Evolutionary conservation across 345 rosid species (phyloP).

Genomic region (Eucalyptus erythrocorys): DNA sequence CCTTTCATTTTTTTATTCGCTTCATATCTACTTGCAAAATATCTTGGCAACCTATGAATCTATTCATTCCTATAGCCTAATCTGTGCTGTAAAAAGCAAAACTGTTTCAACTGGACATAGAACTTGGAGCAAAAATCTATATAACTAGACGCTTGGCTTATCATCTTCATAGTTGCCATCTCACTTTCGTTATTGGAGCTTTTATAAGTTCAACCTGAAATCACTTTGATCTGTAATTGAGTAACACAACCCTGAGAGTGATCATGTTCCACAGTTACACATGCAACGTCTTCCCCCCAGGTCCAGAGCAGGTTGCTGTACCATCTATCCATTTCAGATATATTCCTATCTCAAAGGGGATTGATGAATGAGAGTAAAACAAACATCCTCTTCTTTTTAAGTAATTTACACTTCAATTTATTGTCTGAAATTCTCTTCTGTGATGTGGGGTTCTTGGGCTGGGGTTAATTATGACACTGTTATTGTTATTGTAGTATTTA

Average conservation of each 20-base stretch:
- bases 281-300: neutral
- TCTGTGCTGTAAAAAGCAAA: neutral
- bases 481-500: neutral
- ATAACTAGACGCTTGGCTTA: neutral
- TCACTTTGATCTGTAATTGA: neutral
- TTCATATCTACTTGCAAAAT: neutral
- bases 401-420: neutral
- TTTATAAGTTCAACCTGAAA: neutral
- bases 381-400: neutral
- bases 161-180: neutral
- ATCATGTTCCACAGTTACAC: neutral
- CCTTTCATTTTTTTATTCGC: neutral
- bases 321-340: neutral
- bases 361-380: neutral
- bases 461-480: neutral
- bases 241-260: neutral
- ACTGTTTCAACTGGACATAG: neutral
- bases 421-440: neutral
- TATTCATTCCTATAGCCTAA: neutral
- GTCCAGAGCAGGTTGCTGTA: neutral
- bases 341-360: neutral
- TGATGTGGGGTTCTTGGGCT: neutral
- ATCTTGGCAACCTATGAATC: neutral
- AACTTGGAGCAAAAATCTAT: neutral
- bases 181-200: neutral